phyloP scores from a whole-genome alignment of 2,329 filamentous ascomycete genomes.

The Colletotrichum neosansevieriae region DNA sequence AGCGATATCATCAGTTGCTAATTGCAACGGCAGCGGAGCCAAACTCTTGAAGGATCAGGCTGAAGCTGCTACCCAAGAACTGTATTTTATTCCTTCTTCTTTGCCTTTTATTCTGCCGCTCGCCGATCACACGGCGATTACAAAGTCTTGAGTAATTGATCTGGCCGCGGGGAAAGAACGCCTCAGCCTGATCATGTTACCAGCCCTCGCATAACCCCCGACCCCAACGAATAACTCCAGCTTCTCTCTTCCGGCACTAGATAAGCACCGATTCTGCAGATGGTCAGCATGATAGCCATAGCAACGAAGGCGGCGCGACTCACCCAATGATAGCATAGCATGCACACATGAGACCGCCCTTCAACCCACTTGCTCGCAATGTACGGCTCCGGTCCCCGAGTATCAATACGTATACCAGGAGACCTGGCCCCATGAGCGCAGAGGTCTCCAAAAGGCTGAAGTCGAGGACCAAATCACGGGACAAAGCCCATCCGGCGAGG shows the following conservation, averaged over 20 bases:
- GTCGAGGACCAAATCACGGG: constrained; percentile 71
- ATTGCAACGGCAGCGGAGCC: no score
- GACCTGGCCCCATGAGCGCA: constrained; percentile 75
- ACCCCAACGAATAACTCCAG: no score
- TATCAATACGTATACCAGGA: constrained; percentile 82
- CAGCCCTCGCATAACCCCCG: no score
- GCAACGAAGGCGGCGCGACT: constrained; percentile 27
- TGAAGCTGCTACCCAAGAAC: no score
- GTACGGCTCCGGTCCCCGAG: constrained; percentile 79
- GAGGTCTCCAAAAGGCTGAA: constrained; percentile 83
- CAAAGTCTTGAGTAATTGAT: no score
- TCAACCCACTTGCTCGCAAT: constrained; percentile 58
- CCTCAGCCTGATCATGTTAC: no score
- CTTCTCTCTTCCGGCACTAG: constrained; percentile 2
- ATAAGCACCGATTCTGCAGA: constrained; percentile 24
- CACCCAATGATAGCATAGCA: constrained; percentile 65
- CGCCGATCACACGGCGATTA: no score
- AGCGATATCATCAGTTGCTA: no score
- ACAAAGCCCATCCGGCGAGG: constrained; percentile 69
- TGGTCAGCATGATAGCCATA: not conserved
- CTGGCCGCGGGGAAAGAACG: no score
- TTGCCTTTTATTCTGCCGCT: no score
- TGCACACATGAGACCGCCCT: constrained; percentile 69
- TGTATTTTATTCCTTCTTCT: no score
- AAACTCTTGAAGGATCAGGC: no score